A percentile compares a stretch with the other conserved stretches of the same genome.
Conservation (phyloP, 192 early-diverging fungal species). For the Backusella morwellensis region DNA sequence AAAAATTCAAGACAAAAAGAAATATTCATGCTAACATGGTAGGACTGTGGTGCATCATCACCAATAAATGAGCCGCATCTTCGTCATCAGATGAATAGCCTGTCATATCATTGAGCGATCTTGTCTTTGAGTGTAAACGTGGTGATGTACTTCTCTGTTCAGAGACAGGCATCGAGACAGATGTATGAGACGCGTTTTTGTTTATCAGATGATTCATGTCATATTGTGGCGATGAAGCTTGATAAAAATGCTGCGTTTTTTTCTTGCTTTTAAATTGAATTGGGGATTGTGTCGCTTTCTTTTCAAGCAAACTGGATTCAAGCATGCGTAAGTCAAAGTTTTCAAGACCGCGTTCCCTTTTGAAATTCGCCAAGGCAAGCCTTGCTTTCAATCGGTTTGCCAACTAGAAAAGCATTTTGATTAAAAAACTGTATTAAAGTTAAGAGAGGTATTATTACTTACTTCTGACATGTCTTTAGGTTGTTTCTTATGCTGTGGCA, state of each 20-base stretch:
- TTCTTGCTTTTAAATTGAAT: neutral
- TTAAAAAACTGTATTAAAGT: neutral
- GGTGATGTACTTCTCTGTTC: neutral
- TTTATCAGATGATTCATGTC: conserved; percentile 1
- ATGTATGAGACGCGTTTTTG: conserved; percentile 9
- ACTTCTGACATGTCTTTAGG: neutral
- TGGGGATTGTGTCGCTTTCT: neutral
- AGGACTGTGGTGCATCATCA: conserved; percentile 24
- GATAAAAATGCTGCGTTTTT: neutral
- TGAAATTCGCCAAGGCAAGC: conserved; percentile 30
- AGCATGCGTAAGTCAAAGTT: conserved; percentile 9
- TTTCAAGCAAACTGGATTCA: neutral
- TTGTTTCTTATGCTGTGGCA: neutral
- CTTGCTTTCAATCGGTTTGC: conserved; percentile 20
- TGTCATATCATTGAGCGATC: neutral
- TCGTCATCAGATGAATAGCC: conserved; percentile 7
- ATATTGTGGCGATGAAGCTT: neutral
- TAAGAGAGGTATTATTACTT: neutral
- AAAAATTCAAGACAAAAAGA: conserved; percentile 15
- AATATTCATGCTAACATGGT: neutral
- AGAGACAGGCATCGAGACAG: neutral
- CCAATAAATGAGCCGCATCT: conserved; percentile 26
- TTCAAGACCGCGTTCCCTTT: conserved; percentile 25
- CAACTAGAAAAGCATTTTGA: conserved; percentile 2
- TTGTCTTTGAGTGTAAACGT: neutral